Percentiles rank a stretch among this genome's conserved stretches.
Conservation (phyloP, 2,329 filamentous ascomycete species). For the Penicillium capsulatum region DNA sequence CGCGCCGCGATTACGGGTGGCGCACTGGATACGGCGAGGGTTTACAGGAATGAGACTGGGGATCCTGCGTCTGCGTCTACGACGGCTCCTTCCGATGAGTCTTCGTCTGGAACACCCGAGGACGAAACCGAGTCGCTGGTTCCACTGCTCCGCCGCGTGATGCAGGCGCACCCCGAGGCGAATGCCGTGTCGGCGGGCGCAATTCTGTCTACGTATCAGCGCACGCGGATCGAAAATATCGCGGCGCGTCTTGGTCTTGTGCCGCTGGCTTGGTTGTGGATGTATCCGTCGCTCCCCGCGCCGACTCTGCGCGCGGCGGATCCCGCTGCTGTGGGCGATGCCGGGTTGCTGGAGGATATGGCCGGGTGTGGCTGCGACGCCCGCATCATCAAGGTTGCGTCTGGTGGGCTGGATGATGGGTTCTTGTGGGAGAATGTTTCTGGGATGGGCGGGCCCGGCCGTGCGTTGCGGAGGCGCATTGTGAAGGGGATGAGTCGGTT, state of each 20-base stretch:
- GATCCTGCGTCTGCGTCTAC: neutral
- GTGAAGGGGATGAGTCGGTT: slow-evolving; percentile 55
- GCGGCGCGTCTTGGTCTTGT: slow-evolving; percentile 76
- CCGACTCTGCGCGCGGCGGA: slow-evolving; percentile 28
- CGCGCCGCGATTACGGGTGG: slow-evolving; percentile 69
- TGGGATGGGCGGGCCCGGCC: slow-evolving; percentile 34
- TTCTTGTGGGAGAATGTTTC: slow-evolving; percentile 80
- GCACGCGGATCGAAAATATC: slow-evolving; percentile 90
- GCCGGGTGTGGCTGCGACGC: slow-evolving; percentile 70
- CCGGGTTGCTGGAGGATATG: slow-evolving; percentile 74
- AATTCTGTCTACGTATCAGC: slow-evolving; percentile 91
- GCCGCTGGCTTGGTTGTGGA: slow-evolving; percentile 87
- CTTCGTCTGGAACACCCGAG: slow-evolving; percentile 14
- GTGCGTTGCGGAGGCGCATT: slow-evolving; percentile 44
- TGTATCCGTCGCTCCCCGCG: slow-evolving; percentile 70
- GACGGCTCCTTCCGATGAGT: no score
- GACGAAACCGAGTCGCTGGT: slow-evolving; percentile 91
- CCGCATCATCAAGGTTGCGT: slow-evolving; percentile 92
- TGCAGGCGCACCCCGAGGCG: slow-evolving; percentile 66
- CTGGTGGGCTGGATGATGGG: slow-evolving; percentile 74
- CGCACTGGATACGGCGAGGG: slow-evolving; percentile 65
- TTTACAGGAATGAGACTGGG: slow-evolving; percentile 54
- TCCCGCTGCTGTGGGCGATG: slow-evolving; percentile 20
- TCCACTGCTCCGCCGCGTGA: slow-evolving; percentile 65
- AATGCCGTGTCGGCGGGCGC: slow-evolving; percentile 88